Evolutionary conservation across 495 filamentous ascomycete genomes (phyloP).

Genomic region (Penicillium dipodomyicola): DNA sequence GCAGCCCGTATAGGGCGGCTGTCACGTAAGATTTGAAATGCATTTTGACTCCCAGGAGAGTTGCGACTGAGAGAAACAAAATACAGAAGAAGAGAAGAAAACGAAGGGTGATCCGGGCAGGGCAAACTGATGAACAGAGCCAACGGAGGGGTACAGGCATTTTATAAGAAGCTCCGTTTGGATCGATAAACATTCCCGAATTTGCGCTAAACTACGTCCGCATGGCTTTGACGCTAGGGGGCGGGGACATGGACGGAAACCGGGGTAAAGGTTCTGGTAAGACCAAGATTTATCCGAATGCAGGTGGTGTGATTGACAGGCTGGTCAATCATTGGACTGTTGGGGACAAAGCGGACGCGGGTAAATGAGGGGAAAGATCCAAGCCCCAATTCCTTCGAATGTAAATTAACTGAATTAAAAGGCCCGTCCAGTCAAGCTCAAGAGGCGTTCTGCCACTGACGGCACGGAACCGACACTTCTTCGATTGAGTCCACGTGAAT

Average conservation of each 20-base stretch:
- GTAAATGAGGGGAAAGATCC: conserved; percentile 21
- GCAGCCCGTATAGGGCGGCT: conserved; percentile 37
- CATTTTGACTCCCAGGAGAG: conserved; percentile 39
- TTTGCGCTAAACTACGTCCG: conserved; percentile 17
- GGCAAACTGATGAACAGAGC: conserved; percentile 34
- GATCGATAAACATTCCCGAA: conserved; percentile 21
- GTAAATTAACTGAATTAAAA: not conserved
- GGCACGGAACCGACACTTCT: conserved; percentile 13
- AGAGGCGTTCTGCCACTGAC: conserved; percentile 6
- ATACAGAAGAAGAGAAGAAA: conserved; percentile 32
- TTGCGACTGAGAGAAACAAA: conserved; percentile 33
- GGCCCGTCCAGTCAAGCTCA: conserved; percentile 11
- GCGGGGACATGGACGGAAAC: conserved; percentile 19
- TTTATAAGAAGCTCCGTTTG: conserved; percentile 23
- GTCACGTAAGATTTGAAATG: conserved; percentile 40
- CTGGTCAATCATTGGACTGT: conserved; percentile 12
- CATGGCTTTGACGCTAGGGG: conserved; percentile 33
- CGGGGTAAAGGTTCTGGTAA: conserved; percentile 22
- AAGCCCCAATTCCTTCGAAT: conserved; percentile 13
- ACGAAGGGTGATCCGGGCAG: conserved; percentile 32
- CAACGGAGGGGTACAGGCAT: conserved; percentile 29
- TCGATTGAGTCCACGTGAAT: not conserved
- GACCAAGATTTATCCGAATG: conserved; percentile 27
- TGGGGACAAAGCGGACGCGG: conserved; percentile 5
- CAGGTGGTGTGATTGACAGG: conserved; percentile 16